Evolutionary conservation across 139 green algal species (phyloP), one percentile per base, ranked within the genome.

Genomic region (Chloropicon primus): DNA sequence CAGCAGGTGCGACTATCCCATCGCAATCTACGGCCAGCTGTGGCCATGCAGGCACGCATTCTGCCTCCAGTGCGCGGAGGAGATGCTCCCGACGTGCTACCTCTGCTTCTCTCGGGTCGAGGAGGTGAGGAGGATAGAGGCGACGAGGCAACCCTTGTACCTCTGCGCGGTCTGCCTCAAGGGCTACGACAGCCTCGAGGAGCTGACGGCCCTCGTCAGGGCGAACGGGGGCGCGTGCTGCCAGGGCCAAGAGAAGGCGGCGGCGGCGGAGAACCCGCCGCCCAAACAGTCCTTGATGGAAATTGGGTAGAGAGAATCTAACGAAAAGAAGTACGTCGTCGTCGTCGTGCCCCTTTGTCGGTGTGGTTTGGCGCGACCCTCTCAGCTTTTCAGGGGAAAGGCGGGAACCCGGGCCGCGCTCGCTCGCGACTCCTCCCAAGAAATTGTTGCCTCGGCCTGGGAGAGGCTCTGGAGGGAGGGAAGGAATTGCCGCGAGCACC

Each of bases 21-120:
- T 94, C 1, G 84, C 83, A 0, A 77, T 90, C 0, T 94, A 94
- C 71, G 90, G 89, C 2, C 80, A 86, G 2, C 81, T 90, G 22
- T 89, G 87, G 54, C 90, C 90, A 0, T 94, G 90, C 82, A 80
- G 90, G 2, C 90, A 94, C 75, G 83, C 85, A 25, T 94, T 85
- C 84, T 93, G 89, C 84, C 75, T 94, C 1, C 77, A 80, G 1
- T 94, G 90, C 54, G 86, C 88, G 1, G 80, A 84, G 1, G 85
- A 90, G 72, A 90, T 93, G 88, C 10, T 62, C 41, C 41, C 41
- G 41, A 62, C 41, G 41, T 62, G 41, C 41, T 62, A 62, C 41
- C 41, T 62, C 17, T 62, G 41, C 41, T 62, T 62, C 41, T 5
- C 41, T 17, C 5, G 17, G 41, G 41, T 62, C 41, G 41, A 62